Evolutionary conservation across 345 rosid species (phyloP), one percentile per base, ranked within the genome.

Genomic region (Arabis alpina): DNA sequence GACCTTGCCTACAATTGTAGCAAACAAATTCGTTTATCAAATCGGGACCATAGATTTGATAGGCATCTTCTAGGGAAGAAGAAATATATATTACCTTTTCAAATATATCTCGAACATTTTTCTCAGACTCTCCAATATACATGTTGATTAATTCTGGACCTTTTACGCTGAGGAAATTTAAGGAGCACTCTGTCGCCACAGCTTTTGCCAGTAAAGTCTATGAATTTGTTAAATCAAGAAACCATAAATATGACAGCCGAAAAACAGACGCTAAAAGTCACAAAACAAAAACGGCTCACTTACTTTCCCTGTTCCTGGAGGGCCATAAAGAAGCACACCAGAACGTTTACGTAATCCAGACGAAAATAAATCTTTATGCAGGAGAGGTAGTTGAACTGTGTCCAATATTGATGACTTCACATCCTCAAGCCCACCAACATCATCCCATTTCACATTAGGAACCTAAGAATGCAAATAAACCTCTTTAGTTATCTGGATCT

Each of bases 291-390:
- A 34, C 14, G 6, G 40, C 8, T 12, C 50, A 89, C 99, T 80
- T 84, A 93, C 99, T 79, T 93, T 91, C 63, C 98, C 98, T 8
- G 97, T 91, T 80, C 97, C 98, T 43, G 97, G 99, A 81, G 99
- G 99, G 55, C 99, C 99, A 77, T 94, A 89, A 36, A 94, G 85
- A 81, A 94, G 96, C 63, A 88, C 96, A 77, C 97, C 99, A 74
- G 97, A 94, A 39, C 96, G 97, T 81, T 94, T 91, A 36, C 99
- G 97, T 76, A 94, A 75, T 54, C 99, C 96, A 53, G 95, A 86
- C 24, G 97, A 91, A 80, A 94, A 94, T 30, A 94, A 81, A 82
- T 89, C 95, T 82, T 89, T 91, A 76, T 91, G 99, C 81, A 91
- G 81, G 56, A 91, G 88, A 68, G 99, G 97, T 78, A 94, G 73